A percentile compares a stretch with the other conserved stretches of the same genome.
phyloP scores from a whole-genome alignment of 495 filamentous ascomycete species.

The Penicillium daleae region DNA sequence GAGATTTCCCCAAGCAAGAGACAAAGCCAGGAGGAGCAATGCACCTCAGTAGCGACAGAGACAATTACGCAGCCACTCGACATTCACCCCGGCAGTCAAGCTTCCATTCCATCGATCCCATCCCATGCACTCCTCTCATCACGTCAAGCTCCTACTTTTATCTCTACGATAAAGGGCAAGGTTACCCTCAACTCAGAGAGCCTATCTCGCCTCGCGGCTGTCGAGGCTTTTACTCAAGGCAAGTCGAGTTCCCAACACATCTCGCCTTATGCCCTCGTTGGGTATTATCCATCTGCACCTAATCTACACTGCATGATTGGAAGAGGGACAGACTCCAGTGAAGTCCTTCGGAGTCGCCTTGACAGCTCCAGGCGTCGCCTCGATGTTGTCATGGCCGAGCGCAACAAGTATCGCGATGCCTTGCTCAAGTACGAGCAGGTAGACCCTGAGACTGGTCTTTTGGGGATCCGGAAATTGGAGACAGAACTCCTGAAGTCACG shows the following conservation, averaged over 20 bases:
- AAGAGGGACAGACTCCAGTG: background rate
- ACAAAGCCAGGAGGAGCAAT: background rate
- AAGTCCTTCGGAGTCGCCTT: constrained; percentile 9
- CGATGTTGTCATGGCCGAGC: constrained; percentile 11
- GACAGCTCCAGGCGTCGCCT: constrained; percentile 8
- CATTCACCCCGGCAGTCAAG: background rate
- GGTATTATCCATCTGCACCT: constrained; percentile 16
- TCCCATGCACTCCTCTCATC: background rate
- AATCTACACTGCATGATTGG: constrained; percentile 11
- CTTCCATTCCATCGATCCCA: background rate
- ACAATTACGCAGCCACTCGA: background rate
- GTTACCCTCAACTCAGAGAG: constrained; percentile 3
- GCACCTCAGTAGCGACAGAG: background rate
- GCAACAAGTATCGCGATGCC: constrained; percentile 13
- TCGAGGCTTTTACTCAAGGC: constrained; percentile 1
- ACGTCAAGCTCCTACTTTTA: background rate
- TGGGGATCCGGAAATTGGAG: constrained; percentile 15
- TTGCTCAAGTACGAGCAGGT: constrained; percentile 15
- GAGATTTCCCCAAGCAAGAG: constrained; percentile 1
- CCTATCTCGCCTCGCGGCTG: background rate
- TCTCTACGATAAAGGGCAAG: background rate
- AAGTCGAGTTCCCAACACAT: background rate
- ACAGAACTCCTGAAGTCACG: constrained; percentile 10
- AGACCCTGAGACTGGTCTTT: constrained; percentile 14
- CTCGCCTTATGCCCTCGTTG: constrained; percentile 14